Percentiles rank a stretch among this genome's conserved stretches.
Evolutionary conservation across 371 early-diverging fungal genomes (phyloP).

Genomic region (Coemansia linderi): DNA sequence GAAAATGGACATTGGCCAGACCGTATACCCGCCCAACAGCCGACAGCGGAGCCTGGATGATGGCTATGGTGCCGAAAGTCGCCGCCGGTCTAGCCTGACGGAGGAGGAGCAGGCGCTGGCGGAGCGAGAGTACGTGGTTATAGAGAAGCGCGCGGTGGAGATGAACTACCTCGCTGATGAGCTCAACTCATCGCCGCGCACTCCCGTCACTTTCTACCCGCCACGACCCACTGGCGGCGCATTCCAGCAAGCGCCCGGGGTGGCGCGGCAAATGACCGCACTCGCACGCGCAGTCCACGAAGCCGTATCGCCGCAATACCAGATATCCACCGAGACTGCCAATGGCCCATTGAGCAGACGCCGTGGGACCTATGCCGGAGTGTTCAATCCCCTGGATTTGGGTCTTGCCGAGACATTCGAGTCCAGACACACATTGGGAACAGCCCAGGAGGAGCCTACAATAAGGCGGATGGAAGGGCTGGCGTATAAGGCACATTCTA

Average conservation of each 20-base stretch:
- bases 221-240: conserved; percentile 29
- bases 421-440: conserved; percentile 35
- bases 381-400: conserved; percentile 45
- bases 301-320: conserved; percentile 45
- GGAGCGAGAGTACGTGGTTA: conserved; percentile 81
- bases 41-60: conserved; percentile 36
- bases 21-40: neutral
- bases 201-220: conserved; percentile 44
- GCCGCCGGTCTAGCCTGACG: conserved; percentile 18
- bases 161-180: conserved; percentile 87
- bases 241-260: conserved; percentile 38
- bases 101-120: conserved; percentile 65
- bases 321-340: conserved; percentile 41
- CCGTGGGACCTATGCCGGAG: conserved; percentile 6
- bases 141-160: conserved; percentile 81
- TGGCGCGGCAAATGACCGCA: conserved; percentile 45
- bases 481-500: conserved; percentile 51
- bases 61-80: conserved; percentile 6
- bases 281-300: conserved; percentile 47
- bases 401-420: conserved; percentile 47
- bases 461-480: conserved; percentile 54
- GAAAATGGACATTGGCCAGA: neutral
- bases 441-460: conserved; percentile 46
- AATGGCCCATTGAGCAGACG: conserved; percentile 36
- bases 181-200: conserved; percentile 53